phyloP scores from a whole-genome alignment of 371 early-diverging fungal genomes.

The Zopfochytrium polystomum region DNA sequence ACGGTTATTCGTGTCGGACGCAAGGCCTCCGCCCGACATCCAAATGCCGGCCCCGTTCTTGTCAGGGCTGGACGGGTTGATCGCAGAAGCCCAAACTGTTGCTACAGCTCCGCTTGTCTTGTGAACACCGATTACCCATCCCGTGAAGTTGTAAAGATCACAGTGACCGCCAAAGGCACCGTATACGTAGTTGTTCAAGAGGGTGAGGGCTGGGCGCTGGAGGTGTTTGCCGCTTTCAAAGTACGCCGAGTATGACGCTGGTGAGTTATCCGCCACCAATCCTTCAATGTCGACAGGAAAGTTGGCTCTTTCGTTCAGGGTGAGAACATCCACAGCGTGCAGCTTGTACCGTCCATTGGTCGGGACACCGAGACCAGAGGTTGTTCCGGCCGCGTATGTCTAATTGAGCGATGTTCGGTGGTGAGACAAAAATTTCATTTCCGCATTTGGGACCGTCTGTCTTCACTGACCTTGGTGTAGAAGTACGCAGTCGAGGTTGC shows the following conservation, averaged over 20 bases:
- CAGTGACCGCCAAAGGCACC: slow-evolving; percentile 15
- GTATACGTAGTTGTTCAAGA: slow-evolving; percentile 6
- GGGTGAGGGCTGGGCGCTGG: slow-evolving; percentile 15
- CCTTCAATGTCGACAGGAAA: not conserved
- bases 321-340: not conserved
- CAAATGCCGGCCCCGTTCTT: slow-evolving; percentile 19
- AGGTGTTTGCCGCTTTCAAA: slow-evolving; percentile 12
- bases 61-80: no score
- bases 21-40: slow-evolving; percentile 11
- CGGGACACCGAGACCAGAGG: no score
- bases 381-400: no score
- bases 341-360: not conserved
- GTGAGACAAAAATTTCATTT: no score
- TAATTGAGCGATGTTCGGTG: no score
- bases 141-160: slow-evolving; percentile 19
- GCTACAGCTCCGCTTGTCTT: not conserved
- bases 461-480: no score
- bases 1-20: not conserved
- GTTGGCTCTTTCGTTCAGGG: not conserved
- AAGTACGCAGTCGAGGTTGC: not conserved
- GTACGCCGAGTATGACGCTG: not conserved
- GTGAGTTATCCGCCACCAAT: not conserved
- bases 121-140: slow-evolving; percentile 17
- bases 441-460: no score
- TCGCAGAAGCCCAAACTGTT: not conserved